phyloP scores from a whole-genome alignment of 352 stramenopile species.

The Phytophthora melonis region DNA sequence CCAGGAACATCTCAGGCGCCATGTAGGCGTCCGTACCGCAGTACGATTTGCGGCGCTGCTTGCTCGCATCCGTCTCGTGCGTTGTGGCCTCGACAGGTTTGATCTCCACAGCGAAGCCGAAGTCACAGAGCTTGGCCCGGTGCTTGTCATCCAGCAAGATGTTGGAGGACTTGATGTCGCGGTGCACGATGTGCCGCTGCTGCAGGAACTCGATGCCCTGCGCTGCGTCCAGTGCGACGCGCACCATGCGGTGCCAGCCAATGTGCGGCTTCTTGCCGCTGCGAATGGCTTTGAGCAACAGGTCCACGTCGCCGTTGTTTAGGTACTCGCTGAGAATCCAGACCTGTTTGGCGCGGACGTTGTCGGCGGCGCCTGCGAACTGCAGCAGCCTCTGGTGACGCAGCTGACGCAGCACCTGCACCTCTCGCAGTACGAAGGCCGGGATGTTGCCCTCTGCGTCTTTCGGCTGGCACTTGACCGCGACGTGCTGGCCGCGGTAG shows the following conservation, averaged over 20 bases:
- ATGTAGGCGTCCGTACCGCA: slow-evolving; percentile 90
- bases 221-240: slow-evolving; percentile 83
- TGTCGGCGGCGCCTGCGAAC: slow-evolving; percentile 79
- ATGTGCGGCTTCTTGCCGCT: slow-evolving; percentile 53
- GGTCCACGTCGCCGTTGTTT: slow-evolving; percentile 78
- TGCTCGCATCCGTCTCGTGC: slow-evolving; percentile 46
- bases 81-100: slow-evolving; percentile 38
- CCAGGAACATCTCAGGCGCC: slow-evolving; percentile 86
- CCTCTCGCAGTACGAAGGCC: slow-evolving; percentile 79
- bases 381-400: slow-evolving; percentile 78
- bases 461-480: slow-evolving; percentile 89
- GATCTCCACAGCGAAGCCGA: slow-evolving; percentile 86
- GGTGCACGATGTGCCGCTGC: slow-evolving; percentile 78
- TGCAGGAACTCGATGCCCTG: slow-evolving; percentile 97
- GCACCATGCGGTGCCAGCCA: slow-evolving; percentile 68
- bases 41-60: slow-evolving; percentile 81
- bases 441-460: slow-evolving; percentile 75
- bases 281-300: slow-evolving; percentile 70
- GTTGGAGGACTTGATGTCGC: slow-evolving; percentile 92
- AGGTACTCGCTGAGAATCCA: slow-evolving; percentile 88
- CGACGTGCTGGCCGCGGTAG: slow-evolving; percentile 76
- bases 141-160: slow-evolving; percentile 82
- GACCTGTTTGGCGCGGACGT: slow-evolving; percentile 75
- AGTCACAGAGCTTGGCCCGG: slow-evolving; percentile 86
- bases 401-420: slow-evolving; percentile 75